These are phyloP conservation scores for Petunia secreta DNA, from an alignment of 257 asterid genomes.

Conservation along the genomic window DNA sequence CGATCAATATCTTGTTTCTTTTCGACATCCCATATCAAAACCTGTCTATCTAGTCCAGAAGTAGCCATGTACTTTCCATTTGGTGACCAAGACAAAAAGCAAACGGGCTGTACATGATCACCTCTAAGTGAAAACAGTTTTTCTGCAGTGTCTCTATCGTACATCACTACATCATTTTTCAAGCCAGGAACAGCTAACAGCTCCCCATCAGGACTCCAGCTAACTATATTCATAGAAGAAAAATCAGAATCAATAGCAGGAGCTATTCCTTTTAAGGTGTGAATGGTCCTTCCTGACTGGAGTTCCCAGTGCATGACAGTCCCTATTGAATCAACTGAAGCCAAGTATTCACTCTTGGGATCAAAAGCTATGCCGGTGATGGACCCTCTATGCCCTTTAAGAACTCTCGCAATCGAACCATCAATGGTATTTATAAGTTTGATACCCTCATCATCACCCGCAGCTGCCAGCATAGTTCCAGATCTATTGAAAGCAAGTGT, in stretches of 20 bases:
- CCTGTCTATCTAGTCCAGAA: constrained; percentile 82
- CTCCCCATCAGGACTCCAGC: constrained; percentile 99
- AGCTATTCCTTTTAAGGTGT: constrained; percentile 79
- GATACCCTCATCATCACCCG: constrained; percentile 96
- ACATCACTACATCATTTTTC: constrained; percentile 91
- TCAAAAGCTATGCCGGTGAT: constrained; percentile 92
- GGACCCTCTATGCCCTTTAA: constrained; percentile 92
- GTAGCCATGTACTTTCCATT: constrained; percentile 98
- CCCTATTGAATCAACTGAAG: constrained; percentile 88
- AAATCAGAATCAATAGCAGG: constrained; percentile 66
- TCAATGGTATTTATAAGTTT: constrained; percentile 92
- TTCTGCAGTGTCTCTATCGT: constrained; percentile 98
- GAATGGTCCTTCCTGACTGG: constrained; percentile 75
- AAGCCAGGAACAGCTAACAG: constrained; percentile 91
- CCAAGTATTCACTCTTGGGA: constrained; percentile 86
- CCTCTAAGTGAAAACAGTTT: constrained; percentile 79
- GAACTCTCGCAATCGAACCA: constrained; percentile 89
- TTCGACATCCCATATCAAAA: constrained; percentile 91
- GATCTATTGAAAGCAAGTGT: constrained; percentile 87
- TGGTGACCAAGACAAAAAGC: constrained; percentile 97
- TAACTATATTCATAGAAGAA: constrained; percentile 62
- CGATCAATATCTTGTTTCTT: constrained; percentile 91
- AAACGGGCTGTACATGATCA: constrained; percentile 82
- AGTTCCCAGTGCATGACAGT: constrained; percentile 94
- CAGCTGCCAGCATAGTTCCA: constrained; percentile 91